Evolutionary conservation across 352 stramenopile species (phyloP), one percentile per base, ranked within the genome.

Genomic region (Globisporangium abappressorium): DNA sequence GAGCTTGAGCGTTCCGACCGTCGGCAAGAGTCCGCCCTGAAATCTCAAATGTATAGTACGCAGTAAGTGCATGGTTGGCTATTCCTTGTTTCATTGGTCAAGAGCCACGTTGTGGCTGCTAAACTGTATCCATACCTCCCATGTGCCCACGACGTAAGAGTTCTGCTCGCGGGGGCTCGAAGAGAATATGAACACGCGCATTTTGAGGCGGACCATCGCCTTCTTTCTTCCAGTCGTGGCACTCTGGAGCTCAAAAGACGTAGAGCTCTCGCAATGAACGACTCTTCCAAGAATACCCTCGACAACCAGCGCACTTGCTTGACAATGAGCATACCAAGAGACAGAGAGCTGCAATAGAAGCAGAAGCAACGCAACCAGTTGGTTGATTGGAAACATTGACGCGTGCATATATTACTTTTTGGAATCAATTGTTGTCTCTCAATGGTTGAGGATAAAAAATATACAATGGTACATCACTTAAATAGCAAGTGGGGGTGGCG

Each of bases 131-230:
- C 14, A 6, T 49, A 91, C 84, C 73, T 91, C 77, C 46, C 79
- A 74, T 0, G 82, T 92, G 53, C 85, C 85, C 24, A 94, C 82
- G 28, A 94, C 66, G 53, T 89, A 94, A 30, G 85, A 92, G 64
- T 94, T 91, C 69, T 94, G 82, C 69, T 78, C 72, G 59, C 71
- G 78, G 22, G 82, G 81, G 61, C 87, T 78, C 2, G 85, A 90
- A 6, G 79, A 74, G 71, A 92, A 91, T 46, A 82, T 90, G 74
- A 94, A 91, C 65, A 92, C 85, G 54, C 82, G 81, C 20, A 94
- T 72, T 68, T 94, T 94, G 33, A 93, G 71, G n/a, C 70, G 73
- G 47, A 82, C 72, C 68, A 87, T 81, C 7, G 33, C 4, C 22
- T 7, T 20, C 12, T 28, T 43, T 55, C 41, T n/a, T 49, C 15